A percentile compares a stretch with the other conserved stretches of the same genome.
These are phyloP conservation scores for Ceratocystis eucalypticola DNA, from an alignment of 2,329 filamentous ascomycete species.

Conservation along the genomic window DNA sequence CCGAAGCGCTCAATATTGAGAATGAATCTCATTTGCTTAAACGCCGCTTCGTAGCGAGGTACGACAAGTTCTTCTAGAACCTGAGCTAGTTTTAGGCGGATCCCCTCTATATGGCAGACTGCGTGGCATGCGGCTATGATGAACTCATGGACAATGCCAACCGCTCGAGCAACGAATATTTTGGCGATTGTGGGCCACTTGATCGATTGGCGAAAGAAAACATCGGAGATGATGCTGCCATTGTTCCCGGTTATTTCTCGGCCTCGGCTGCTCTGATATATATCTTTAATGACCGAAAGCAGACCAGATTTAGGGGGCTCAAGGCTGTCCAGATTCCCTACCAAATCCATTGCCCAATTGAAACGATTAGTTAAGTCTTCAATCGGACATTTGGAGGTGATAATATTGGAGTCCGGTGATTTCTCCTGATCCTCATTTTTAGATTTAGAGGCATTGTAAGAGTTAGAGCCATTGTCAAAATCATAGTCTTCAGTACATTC, in stretches of 20 bases:
- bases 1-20: conserved; percentile 23
- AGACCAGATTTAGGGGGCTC: conserved; percentile 13
- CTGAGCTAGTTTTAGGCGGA: conserved; percentile 21
- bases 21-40: conserved; percentile 23
- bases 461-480: too few relatives aligned
- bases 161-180: conserved; percentile 24
- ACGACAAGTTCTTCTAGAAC: conserved; percentile 21
- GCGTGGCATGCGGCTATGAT: conserved; percentile 20
- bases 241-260: conserved; percentile 23
- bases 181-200: conserved; percentile 25
- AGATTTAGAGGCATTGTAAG: too few relatives aligned
- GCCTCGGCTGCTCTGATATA: conserved; percentile 23
- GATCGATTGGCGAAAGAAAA: conserved; percentile 25
- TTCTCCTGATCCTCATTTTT: neutral
- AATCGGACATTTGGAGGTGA: neutral
- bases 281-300: conserved; percentile 21
- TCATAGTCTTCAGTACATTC: too few relatives aligned
- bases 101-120: conserved; percentile 21
- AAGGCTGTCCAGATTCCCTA: conserved; percentile 9
- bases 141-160: conserved; percentile 25
- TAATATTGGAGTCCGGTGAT: neutral
- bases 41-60: conserved; percentile 22
- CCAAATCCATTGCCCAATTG: conserved; percentile 15
- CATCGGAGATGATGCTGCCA: conserved; percentile 20
- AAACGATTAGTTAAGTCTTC: neutral